A percentile compares a stretch with the other conserved stretches of the same genome.
Evolutionary conservation across 306 rosid species (phyloP).

Genomic region (Prunus fruticosa): DNA sequence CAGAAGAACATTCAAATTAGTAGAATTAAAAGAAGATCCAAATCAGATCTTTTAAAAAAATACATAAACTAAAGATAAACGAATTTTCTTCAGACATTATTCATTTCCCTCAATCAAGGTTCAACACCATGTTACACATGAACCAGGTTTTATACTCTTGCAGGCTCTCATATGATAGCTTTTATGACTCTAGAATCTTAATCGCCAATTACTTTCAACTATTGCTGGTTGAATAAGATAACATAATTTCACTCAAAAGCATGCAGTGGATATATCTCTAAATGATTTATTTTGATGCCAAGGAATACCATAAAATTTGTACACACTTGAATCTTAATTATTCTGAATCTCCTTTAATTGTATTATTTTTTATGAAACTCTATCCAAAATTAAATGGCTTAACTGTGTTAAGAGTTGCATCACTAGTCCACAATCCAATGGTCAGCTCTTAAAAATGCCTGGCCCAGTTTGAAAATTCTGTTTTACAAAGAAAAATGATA

Average conservation of each 20-base stretch:
- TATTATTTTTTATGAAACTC: neutral
- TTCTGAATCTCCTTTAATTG: neutral
- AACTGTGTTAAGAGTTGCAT: neutral
- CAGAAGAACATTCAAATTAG: neutral
- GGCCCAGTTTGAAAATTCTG: neutral
- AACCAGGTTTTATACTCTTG: neutral
- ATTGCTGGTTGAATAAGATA: neutral
- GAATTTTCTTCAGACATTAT: neutral
- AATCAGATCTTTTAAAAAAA: neutral
- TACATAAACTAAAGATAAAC: neutral
- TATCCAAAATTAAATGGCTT: neutral
- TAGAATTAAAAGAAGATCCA: neutral
- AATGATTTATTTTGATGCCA: neutral
- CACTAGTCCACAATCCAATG: neutral
- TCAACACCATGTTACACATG: neutral
- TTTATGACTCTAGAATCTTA: neutral
- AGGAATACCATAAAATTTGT: neutral
- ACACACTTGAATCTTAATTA: neutral
- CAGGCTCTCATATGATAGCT: neutral
- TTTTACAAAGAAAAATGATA: neutral
- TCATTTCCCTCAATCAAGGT: neutral
- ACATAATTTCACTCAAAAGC: neutral
- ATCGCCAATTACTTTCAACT: neutral
- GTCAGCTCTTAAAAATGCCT: neutral
- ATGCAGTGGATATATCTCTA: neutral